phyloP scores from a whole-genome alignment of 108 stramenopile species.

The Conticribra weissflogii region DNA sequence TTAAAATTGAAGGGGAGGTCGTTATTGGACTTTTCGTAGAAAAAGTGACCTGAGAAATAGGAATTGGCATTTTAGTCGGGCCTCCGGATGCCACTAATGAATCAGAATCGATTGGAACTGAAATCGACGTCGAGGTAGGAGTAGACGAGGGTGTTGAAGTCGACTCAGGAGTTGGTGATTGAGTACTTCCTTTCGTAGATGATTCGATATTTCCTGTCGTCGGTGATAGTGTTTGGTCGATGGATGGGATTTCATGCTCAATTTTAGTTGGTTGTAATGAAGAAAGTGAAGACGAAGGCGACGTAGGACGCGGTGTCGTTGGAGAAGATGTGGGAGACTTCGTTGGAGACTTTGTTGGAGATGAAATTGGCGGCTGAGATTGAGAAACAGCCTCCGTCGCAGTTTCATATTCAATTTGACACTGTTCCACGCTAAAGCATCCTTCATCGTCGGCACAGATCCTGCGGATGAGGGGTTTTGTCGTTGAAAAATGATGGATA shows the following conservation, averaged over 20 bases:
- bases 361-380: neutral
- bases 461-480: neutral
- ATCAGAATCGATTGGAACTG: neutral
- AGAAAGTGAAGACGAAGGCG: neutral
- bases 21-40: neutral
- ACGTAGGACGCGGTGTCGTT: neutral
- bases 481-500: neutral
- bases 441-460: constrained; percentile 23
- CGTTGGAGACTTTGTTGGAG: constrained; percentile 7
- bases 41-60: neutral
- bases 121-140: neutral
- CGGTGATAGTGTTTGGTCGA: neutral
- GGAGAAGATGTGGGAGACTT: neutral
- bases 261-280: neutral
- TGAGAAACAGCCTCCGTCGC: constrained; percentile 4
- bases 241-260: too few relatives aligned
- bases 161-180: neutral
- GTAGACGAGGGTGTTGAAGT: neutral
- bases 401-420: constrained; percentile 24
- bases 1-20: too few relatives aligned
- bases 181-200: neutral
- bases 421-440: constrained; percentile 25
- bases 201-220: neutral
- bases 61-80: neutral
- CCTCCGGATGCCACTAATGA: neutral